Evolutionary conservation across 768 basidiomycete species (phyloP).

Genomic region (Phlebiopsis gigantea): DNA sequence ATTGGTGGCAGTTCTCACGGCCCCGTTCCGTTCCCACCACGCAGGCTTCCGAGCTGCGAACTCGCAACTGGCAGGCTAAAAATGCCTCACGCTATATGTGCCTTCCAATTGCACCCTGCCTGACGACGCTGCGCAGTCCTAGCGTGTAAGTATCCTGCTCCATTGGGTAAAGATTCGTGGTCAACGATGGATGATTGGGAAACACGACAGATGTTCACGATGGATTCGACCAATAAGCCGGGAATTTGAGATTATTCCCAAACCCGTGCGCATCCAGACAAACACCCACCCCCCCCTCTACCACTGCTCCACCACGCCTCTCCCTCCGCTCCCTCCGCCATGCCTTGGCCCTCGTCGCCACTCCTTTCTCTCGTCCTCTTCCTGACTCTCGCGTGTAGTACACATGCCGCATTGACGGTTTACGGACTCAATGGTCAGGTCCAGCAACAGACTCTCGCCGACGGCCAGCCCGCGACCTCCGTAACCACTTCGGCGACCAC

Average conservation of each 20-base stretch:
- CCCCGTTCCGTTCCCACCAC: background rate
- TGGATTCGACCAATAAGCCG: too few species aligned
- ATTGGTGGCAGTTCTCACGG: background rate
- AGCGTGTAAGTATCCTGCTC: background rate
- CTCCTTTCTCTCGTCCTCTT: background rate
- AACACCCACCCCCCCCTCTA: background rate
- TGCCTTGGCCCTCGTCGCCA: background rate
- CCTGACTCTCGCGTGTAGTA: background rate
- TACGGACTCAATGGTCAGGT: constrained; percentile 12
- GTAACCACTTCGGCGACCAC: constrained; percentile 20
- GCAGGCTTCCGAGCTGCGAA: background rate
- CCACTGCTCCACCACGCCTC: background rate
- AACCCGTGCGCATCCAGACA: background rate
- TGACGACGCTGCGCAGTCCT: background rate
- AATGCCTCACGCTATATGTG: background rate
- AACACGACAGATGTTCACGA: background rate
- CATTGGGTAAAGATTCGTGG: background rate
- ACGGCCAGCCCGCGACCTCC: constrained; percentile 17
- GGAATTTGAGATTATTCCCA: background rate
- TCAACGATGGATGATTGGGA: background rate
- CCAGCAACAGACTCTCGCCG: constrained; percentile 9
- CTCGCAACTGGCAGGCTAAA: background rate
- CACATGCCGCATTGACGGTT: constrained; percentile 14
- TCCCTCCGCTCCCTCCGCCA: background rate
- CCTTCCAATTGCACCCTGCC: background rate